Conservation (phyloP, 2,329 filamentous ascomycete species). For the Talaromyces sp. region DNA sequence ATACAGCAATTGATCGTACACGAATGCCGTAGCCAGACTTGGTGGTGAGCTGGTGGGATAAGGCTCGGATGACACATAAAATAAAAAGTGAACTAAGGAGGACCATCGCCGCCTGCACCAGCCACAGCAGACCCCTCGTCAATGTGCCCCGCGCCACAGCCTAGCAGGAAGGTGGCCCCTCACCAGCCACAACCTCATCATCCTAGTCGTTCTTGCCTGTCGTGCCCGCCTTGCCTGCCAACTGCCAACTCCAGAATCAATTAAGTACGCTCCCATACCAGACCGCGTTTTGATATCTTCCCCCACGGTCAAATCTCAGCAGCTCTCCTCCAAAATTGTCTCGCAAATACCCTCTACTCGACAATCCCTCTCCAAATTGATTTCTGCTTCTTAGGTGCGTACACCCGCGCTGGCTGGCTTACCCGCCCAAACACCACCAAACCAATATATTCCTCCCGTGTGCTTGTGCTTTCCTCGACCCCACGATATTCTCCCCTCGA, state of each 20-base stretch:
- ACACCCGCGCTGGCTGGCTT: neutral
- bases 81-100: conserved; percentile 1
- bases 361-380: neutral
- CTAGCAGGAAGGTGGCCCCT: conserved; percentile 13
- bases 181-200: conserved; percentile 28
- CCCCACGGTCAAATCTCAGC: neutral
- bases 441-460: conserved; percentile 9
- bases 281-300: conserved; percentile 8
- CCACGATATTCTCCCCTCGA: conserved; percentile 28
- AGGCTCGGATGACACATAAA: conserved; percentile 11
- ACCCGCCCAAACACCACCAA: conserved; percentile 13
- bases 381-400: neutral
- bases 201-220: conserved; percentile 4
- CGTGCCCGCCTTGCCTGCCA: conserved; percentile 3
- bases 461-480: conserved; percentile 13
- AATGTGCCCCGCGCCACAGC: neutral
- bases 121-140: conserved; percentile 17
- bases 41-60: neutral
- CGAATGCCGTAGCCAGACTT: neutral
- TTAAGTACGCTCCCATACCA: conserved; percentile 7
- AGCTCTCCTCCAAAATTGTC: neutral
- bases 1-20: neutral
- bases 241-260: conserved; percentile 14
- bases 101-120: conserved; percentile 10
- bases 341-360: neutral